Evolutionary conservation across 148 eudicot species (phyloP).

Genomic region (Vaccinium vitisidaea): DNA sequence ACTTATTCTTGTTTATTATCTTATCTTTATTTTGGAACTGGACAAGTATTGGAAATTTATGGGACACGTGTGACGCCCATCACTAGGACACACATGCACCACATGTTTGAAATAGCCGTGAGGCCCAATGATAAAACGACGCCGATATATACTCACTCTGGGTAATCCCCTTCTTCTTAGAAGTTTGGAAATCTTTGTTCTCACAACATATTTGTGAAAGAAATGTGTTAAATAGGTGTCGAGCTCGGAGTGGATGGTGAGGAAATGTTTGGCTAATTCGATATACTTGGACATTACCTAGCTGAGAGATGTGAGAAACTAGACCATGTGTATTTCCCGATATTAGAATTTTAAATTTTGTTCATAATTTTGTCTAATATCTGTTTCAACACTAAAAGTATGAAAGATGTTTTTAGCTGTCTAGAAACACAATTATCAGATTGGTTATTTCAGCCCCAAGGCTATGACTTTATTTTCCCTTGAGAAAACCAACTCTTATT

Average conservation of each 20-base stretch:
- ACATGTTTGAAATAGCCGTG: not conserved
- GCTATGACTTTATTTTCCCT: not conserved
- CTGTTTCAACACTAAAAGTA: not conserved
- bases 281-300: not conserved
- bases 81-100: not conserved
- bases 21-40: not conserved
- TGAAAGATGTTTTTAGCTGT: not conserved
- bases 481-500: not conserved
- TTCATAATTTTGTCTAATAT: not conserved
- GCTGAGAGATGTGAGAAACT: not conserved
- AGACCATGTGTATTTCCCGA: not conserved
- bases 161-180: not conserved
- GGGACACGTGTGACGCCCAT: not conserved
- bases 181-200: not conserved
- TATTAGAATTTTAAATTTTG: no score
- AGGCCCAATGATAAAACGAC: not conserved
- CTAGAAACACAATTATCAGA: not conserved
- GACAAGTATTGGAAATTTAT: not conserved
- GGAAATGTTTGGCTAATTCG: not conserved
- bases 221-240: not conserved
- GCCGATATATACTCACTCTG: not conserved
- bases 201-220: not conserved
- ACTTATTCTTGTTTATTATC: not conserved
- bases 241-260: not conserved
- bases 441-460: not conserved